Evolutionary conservation across 129 eudicot genomes (phyloP).

Genomic region (Heracleum sosnowskyi): DNA sequence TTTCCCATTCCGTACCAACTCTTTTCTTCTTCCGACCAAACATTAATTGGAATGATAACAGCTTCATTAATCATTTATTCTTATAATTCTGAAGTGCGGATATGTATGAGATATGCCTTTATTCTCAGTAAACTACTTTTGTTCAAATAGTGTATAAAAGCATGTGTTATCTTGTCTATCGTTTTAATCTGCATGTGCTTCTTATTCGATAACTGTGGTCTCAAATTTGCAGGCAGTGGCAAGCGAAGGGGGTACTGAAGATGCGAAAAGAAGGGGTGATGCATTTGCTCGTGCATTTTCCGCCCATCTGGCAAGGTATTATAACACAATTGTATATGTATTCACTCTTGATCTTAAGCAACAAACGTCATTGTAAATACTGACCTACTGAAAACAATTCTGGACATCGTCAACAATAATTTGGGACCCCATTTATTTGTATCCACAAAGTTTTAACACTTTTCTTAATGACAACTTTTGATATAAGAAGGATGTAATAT

Average conservation of each 20-base stretch:
- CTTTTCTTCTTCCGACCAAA: background rate
- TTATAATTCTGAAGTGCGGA: background rate
- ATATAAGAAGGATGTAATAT: background rate
- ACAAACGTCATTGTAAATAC: background rate
- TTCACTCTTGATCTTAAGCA: background rate
- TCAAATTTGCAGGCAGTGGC: conserved; percentile 76
- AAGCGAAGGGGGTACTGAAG: conserved; percentile 98
- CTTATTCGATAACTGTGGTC: background rate
- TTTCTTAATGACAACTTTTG: background rate
- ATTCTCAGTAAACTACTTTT: background rate
- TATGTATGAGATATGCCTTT: background rate
- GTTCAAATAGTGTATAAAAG: background rate
- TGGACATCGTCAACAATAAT: background rate
- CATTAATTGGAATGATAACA: no score
- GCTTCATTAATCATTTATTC: background rate
- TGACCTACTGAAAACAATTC: background rate
- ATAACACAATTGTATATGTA: background rate
- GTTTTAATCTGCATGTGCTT: background rate
- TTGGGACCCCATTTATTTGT: background rate
- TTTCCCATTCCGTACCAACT: background rate
- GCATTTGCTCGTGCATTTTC: conserved; percentile 99
- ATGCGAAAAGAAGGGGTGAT: conserved; percentile 95
- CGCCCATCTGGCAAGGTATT: conserved; percentile 90
- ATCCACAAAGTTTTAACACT: background rate
- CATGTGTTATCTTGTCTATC: background rate